Evolutionary conservation across 768 basidiomycete species (phyloP).

Genomic region (Candolleomyces aberdarensis): DNA sequence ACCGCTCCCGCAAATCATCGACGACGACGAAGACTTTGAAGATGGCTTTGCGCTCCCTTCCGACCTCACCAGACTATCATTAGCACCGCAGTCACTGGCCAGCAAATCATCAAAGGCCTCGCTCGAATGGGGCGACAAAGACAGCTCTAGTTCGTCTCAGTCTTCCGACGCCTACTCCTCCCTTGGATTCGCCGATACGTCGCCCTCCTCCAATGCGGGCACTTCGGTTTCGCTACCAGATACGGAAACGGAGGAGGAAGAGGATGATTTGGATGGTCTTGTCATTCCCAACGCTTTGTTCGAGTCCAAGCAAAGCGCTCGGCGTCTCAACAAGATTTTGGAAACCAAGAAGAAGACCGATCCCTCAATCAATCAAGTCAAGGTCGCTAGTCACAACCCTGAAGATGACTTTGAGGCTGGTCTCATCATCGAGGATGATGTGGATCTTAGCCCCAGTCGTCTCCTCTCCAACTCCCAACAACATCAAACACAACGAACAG

Average conservation of each 20-base stretch:
- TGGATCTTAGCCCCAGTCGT: slow-evolving; percentile 77
- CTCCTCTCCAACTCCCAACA: slow-evolving; percentile 49
- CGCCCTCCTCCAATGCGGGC: slow-evolving; percentile 68
- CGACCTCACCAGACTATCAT: slow-evolving; percentile 77
- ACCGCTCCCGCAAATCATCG: slow-evolving; percentile 37
- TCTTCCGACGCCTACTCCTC: slow-evolving; percentile 87
- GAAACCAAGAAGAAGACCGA: slow-evolving; percentile 56
- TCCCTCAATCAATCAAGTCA: slow-evolving; percentile 34
- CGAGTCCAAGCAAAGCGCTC: slow-evolving; percentile 61
- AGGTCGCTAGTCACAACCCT: slow-evolving; percentile 55
- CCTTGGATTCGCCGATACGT: slow-evolving; percentile 70
- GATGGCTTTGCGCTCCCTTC: slow-evolving; percentile 78
- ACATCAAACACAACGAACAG: slow-evolving; percentile 39
- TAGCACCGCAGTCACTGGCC: slow-evolving; percentile 71
- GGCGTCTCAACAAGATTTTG: slow-evolving; percentile 47
- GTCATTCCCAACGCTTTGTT: slow-evolving; percentile 76
- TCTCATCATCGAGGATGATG: slow-evolving; percentile 79
- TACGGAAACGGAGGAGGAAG: slow-evolving; percentile 71
- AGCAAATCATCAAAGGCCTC: slow-evolving; percentile 82
- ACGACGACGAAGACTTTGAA: slow-evolving; percentile 73
- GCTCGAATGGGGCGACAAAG: slow-evolving; percentile 82
- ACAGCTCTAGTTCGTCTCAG: slow-evolving; percentile 77
- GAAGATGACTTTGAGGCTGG: slow-evolving; percentile 89
- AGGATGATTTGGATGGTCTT: slow-evolving; percentile 77
- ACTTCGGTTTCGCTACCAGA: slow-evolving; percentile 68